Evolutionary conservation across 768 basidiomycete genomes (phyloP).

Genomic region (Piloderma croceum): DNA sequence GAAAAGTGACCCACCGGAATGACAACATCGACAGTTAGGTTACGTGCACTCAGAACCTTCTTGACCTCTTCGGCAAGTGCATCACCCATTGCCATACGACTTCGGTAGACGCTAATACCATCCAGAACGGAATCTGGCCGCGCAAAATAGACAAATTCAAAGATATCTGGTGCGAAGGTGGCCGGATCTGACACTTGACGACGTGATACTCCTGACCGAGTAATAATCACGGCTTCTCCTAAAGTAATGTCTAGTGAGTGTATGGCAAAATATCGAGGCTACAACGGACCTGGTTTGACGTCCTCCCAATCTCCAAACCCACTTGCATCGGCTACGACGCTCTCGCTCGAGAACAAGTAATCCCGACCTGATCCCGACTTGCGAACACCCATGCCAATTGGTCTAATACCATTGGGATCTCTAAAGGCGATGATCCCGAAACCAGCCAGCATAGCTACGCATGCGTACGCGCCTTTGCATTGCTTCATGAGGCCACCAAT

Average conservation of each 20-base stretch:
- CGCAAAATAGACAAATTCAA: conserved; percentile 98
- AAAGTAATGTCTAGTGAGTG: conserved; percentile 3
- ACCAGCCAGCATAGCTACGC: conserved; percentile 97
- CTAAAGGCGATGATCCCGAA: conserved; percentile 98
- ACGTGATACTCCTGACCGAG: conserved; percentile 68
- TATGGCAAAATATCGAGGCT: conserved; percentile 1
- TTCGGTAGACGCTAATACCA: conserved; percentile 94
- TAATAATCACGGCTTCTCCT: conserved; percentile 97
- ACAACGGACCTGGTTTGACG: conserved; percentile 70
- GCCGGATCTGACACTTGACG: conserved; percentile 65
- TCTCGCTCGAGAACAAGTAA: conserved; percentile 91
- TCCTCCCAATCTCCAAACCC: conserved; percentile 94
- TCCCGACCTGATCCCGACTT: conserved; percentile 58
- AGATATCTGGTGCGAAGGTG: conserved; percentile 94
- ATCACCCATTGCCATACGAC: conserved; percentile 99
- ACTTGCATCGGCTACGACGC: conserved; percentile 90
- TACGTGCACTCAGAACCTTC: conserved; percentile 59
- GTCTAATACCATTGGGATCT: conserved; percentile 96
- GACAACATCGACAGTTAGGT: conserved; percentile 85
- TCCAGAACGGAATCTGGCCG: conserved; percentile 97
- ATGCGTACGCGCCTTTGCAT: conserved; percentile 91
- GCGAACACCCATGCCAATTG: conserved; percentile 79
- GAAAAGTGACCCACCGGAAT: conserved; percentile 63
- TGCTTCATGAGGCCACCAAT: conserved; percentile 85
- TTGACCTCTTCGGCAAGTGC: conserved; percentile 84